Base-by-base conservation (phyloP, 345 rosid genomes). In the Raphanus raphanistrum region DNA sequence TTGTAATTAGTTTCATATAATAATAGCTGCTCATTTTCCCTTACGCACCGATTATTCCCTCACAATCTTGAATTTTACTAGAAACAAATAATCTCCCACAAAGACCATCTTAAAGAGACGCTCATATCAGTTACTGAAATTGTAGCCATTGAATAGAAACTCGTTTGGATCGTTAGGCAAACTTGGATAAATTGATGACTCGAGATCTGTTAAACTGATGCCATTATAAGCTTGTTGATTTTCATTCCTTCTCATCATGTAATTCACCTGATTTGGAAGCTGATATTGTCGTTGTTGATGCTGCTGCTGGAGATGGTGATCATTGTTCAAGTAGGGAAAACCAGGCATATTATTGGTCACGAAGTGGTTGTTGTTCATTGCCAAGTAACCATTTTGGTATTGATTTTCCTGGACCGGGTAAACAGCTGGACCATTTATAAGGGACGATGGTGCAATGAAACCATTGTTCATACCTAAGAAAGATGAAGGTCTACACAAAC, bases 361-460 rank as follows among this genome's bases (percentile, higher is more conserved):
- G 27, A 63, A 28, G 48, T 36, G 71, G 68, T 35, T 64, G 48
- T 54, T 70, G 71, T 70, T 54, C 66, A 28, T 27, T 36, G 27
- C 15, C 15, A 70, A 1, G 33, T 16, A 36, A 63, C 13, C 35
- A 15, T 21, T 70, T 29, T 3, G 59, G 16, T 76, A 62, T 35
- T 61, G 74, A 16, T 21, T 21, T 21, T 21, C 21, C 21, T 50
- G 57, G 57, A 50, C 57, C 57, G 57, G 57, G 57, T 50, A 50
- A 50, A 15, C 21, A 15, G 57, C 57, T 50, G 17, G 57, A n/a
- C 57, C 8, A 50, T 50, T 50, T 8, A 15, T 50, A n/a, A 50
- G 57, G 21, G 57, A 50, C 57, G 62, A 5, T 32, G 52, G 35
- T 76, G 54, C 8, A 4, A 36, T 25, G 38, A 32, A 8, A 63